Evolutionary conservation across 495 filamentous ascomycete genomes (phyloP).

Genomic region (Sordaria brevicollis): DNA sequence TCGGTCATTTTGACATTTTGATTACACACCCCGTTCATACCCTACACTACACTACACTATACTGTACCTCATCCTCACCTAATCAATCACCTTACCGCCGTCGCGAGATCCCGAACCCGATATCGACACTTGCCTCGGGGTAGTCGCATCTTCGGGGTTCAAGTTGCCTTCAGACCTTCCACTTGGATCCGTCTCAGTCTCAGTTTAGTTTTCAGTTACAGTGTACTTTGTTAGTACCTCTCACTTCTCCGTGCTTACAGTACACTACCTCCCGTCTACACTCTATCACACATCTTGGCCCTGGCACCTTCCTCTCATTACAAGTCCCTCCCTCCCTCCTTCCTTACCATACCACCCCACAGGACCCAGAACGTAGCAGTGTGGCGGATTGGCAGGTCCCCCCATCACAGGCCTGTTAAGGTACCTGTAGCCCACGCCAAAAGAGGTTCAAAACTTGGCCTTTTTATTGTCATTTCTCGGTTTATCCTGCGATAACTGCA

Average conservation of each 20-base stretch:
- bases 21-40: not conserved
- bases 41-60: not conserved
- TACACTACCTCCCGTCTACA: not conserved
- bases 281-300: not conserved
- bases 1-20: too few relatives aligned
- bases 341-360: not conserved
- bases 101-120: not conserved
- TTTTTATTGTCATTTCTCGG: not conserved
- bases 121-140: slow-evolving; percentile 11
- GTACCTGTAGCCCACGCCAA: not conserved
- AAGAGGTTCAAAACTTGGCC: not conserved
- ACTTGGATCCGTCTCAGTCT: not conserved
- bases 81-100: not conserved
- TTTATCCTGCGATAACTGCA: not conserved
- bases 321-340: too few relatives aligned
- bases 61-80: too few relatives aligned
- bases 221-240: not conserved
- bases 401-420: not conserved
- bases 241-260: not conserved
- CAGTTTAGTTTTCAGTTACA: too few relatives aligned
- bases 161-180: too few relatives aligned
- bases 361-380: not conserved
- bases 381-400: not conserved
- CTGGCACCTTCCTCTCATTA: not conserved
- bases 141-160: too few relatives aligned